Evolutionary conservation across 192 early-diverging fungal species (phyloP).

Genomic region (Podila horticola): DNA sequence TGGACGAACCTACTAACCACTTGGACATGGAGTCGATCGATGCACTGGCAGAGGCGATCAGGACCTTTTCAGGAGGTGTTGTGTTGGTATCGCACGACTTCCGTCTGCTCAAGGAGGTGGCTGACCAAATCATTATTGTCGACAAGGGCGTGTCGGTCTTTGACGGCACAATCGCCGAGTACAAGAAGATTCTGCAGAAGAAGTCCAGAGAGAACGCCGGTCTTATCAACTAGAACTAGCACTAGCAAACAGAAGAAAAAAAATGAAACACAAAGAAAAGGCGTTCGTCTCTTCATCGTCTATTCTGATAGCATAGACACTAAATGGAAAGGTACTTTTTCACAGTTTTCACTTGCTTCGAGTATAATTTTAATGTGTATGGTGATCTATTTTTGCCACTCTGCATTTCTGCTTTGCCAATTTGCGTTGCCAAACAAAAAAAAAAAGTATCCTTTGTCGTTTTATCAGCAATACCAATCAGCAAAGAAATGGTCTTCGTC

Average conservation of each 20-base stretch:
- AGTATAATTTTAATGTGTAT: too few species aligned
- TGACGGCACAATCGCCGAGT: slow-evolving; percentile 85
- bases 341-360: too few species aligned
- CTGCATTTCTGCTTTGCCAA: too few species aligned
- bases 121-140: slow-evolving; percentile 94
- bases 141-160: slow-evolving; percentile 80
- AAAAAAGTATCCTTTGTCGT: too few species aligned
- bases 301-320: not conserved
- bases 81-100: slow-evolving; percentile 99
- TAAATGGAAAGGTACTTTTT: too few species aligned
- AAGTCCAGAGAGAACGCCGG: slow-evolving; percentile 38
- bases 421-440: too few species aligned
- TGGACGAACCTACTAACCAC: slow-evolving; percentile 99
- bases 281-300: not conserved
- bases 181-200: slow-evolving; percentile 86
- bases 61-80: slow-evolving; percentile 93
- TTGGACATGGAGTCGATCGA: slow-evolving; percentile 95
- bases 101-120: slow-evolving; percentile 96
- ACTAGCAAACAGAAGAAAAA: not conserved
- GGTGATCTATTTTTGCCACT: too few species aligned
- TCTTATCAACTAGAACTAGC: not conserved
- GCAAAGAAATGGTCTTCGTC: slow-evolving; percentile 52
- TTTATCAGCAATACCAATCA: slow-evolving; percentile 30
- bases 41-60: slow-evolving; percentile 97
- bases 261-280: not conserved